phyloP scores from a whole-genome alignment of 2,329 filamentous ascomycete species.

The Akanthomyces muscarius region DNA sequence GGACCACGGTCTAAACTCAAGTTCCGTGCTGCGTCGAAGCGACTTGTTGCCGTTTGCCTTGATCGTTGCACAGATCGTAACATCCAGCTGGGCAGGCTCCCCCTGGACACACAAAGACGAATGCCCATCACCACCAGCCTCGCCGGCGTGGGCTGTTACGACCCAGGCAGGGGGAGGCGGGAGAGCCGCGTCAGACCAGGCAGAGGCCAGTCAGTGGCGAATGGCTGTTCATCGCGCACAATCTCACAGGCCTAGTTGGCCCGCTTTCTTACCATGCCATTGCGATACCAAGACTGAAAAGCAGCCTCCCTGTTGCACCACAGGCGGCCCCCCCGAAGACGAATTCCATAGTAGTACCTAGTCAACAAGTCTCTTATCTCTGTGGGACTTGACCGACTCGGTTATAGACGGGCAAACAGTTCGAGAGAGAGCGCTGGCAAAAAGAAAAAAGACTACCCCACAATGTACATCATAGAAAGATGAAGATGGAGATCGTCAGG shows the following conservation, averaged over 20 bases:
- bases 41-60: not conserved
- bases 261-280: not conserved
- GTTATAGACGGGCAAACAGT: not conserved
- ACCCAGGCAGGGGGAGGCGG: not conserved
- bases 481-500: too few relatives aligned
- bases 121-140: not conserved
- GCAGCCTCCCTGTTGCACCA: not conserved
- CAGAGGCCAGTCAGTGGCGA: not conserved
- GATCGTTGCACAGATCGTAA: not conserved
- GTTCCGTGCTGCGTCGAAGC: not conserved
- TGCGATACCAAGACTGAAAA: not conserved
- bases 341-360: not conserved
- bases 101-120: not conserved
- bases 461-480: not conserved
- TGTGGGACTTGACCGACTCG: slow-evolving; percentile 1
- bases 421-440: not conserved
- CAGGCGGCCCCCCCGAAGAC: not conserved
- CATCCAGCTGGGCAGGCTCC: not conserved
- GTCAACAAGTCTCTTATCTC: not conserved
- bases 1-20: not conserved
- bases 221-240: not conserved
- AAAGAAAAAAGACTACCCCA: not conserved
- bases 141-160: not conserved
- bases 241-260: not conserved
- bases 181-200: not conserved